Conservation (phyloP, 345 rosid genomes). For the Euclidium syriacum region DNA sequence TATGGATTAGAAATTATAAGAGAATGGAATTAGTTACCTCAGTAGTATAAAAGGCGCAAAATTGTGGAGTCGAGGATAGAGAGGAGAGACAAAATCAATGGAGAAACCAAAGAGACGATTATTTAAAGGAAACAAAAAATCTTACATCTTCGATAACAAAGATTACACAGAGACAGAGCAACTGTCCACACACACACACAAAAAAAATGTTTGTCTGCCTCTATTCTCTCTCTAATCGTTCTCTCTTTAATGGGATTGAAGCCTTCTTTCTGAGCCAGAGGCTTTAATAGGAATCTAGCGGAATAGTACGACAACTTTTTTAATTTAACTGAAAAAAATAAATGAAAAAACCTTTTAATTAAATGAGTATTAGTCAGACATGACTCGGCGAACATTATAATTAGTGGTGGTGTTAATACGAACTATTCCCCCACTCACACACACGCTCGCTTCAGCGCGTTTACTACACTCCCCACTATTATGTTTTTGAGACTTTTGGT, state of each 20-base stretch:
- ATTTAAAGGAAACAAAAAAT: not conserved
- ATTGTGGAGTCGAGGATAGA: not conserved
- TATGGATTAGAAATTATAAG: not conserved
- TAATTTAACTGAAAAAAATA: not conserved
- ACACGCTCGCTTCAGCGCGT: conserved; percentile 2
- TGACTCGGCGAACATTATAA: conserved; percentile 35
- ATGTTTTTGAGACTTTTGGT: too few relatives aligned
- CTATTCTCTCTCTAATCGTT: conserved; percentile 12
- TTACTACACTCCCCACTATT: not conserved
- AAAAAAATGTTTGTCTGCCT: conserved; percentile 2
- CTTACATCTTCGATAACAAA: conserved; percentile 15
- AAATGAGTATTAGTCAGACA: conserved; percentile 31
- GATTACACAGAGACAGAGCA: conserved; percentile 9
- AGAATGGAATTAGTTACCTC: conserved; percentile 20
- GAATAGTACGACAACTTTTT: conserved; percentile 1
- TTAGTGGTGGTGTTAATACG: conserved; percentile 25
- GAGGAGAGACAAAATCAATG: not conserved
- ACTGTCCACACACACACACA: not conserved
- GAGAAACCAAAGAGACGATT: conserved; percentile 6
- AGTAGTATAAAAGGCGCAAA: not conserved
- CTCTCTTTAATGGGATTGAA: conserved; percentile 3
- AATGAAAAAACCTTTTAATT: conserved; percentile 1
- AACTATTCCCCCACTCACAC: not conserved
- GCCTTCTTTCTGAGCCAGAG: conserved; percentile 13
- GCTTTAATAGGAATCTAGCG: conserved; percentile 27